phyloP scores from a whole-genome alignment of 208 protist species.

The Sergeia podlipaevii region DNA sequence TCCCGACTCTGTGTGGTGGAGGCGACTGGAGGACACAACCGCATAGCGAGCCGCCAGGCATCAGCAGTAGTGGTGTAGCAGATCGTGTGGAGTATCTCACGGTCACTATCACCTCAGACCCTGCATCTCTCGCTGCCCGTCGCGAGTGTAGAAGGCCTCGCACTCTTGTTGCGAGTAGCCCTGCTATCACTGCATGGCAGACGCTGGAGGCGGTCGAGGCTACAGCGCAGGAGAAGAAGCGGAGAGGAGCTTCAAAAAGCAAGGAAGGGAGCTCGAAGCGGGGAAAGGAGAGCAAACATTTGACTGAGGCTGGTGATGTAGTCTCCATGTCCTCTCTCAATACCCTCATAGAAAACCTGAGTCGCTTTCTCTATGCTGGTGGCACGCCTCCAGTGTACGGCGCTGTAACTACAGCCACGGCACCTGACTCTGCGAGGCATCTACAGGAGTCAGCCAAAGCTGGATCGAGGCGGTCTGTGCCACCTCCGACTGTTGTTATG shows the following conservation, averaged over 20 bases:
- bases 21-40: background rate
- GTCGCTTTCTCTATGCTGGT: constrained; percentile 1
- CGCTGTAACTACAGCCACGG: background rate
- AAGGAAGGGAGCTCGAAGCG: no score
- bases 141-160: background rate
- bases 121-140: background rate
- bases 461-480: background rate
- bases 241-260: no score
- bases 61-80: constrained; percentile 2
- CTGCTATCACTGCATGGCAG: no score
- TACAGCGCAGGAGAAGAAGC: no score
- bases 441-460: background rate
- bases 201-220: no score
- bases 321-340: constrained; percentile 6
- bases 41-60: background rate
- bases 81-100: background rate
- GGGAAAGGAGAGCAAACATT: no score
- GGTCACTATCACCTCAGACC: background rate
- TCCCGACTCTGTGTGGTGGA: no score
- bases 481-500: background rate
- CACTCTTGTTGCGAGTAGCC: background rate
- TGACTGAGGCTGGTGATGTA: no score
- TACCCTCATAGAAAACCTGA: constrained; percentile 3
- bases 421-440: background rate
- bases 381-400: background rate